Evolutionary conservation across 2,329 filamentous ascomycete genomes (phyloP).

Genomic region (Trichoderma sp.): DNA sequence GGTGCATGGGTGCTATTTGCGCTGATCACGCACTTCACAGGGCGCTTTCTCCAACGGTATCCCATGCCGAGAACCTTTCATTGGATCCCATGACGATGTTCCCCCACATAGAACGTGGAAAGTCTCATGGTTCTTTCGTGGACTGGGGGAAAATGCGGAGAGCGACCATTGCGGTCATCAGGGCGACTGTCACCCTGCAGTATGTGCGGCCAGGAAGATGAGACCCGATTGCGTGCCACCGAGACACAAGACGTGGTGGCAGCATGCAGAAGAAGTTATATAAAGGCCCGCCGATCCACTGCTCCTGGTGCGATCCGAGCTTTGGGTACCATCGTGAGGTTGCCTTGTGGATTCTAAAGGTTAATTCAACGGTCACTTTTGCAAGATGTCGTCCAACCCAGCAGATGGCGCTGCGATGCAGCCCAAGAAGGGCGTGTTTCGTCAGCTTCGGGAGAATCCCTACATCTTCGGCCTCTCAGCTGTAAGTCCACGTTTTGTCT

Average conservation of each 20-base stretch:
- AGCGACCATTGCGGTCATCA: slow-evolving; percentile 8
- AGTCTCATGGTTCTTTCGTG: slow-evolving; percentile 1
- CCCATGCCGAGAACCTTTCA: slow-evolving; percentile 6
- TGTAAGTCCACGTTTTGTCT: slow-evolving; percentile 34
- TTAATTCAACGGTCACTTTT: neutral
- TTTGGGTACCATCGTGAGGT: neutral
- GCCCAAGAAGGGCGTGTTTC: slow-evolving; percentile 35
- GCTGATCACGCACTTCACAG: neutral
- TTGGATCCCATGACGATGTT: slow-evolving; percentile 18
- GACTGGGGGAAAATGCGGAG: slow-evolving; percentile 16
- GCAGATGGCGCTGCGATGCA: slow-evolving; percentile 14
- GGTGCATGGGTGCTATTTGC: neutral
- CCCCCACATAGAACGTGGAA: slow-evolving; percentile 22
- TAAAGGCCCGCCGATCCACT: slow-evolving; percentile 21
- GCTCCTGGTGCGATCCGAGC: neutral
- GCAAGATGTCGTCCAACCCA: slow-evolving; percentile 12
- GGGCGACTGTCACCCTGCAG: slow-evolving; percentile 22
- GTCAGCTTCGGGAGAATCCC: slow-evolving; percentile 44
- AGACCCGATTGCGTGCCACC: neutral
- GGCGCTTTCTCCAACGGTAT: slow-evolving; percentile 6
- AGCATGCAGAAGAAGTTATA: neutral
- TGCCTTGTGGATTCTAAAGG: slow-evolving; percentile 5
- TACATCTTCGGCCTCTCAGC: slow-evolving; percentile 49
- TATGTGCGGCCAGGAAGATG: slow-evolving; percentile 7
- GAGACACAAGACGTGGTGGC: neutral